These are phyloP conservation scores for Chytriomyces sp. DNA, from an alignment of 192 early-diverging fungal genomes.

Conservation along the genomic window DNA sequence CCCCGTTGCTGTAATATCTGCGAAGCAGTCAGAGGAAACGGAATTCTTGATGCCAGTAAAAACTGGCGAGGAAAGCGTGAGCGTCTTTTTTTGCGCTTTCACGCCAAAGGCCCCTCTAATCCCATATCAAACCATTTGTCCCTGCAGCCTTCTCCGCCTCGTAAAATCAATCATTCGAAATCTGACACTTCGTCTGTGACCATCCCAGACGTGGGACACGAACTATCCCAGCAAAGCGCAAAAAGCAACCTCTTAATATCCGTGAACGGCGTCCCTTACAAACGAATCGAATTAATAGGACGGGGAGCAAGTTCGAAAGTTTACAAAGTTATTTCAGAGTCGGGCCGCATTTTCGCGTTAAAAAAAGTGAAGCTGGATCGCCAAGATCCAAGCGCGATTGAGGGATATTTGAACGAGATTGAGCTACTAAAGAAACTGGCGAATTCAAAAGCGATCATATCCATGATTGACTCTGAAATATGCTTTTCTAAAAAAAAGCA, in stretches of 20 bases:
- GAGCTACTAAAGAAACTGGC: conserved; percentile 70
- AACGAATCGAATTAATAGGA: conserved; percentile 63
- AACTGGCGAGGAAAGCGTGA: too few relatives aligned
- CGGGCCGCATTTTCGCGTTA: conserved; percentile 72
- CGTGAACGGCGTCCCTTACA: conserved; percentile 50
- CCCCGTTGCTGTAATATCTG: too few relatives aligned
- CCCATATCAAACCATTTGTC: background rate
- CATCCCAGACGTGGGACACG: conserved; percentile 1
- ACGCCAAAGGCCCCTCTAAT: too few relatives aligned
- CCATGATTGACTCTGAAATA: conserved; percentile 77
- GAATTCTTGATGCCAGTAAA: too few relatives aligned
- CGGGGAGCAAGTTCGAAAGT: conserved; percentile 90
- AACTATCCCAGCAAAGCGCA: background rate
- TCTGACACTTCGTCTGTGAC: background rate
- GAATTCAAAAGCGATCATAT: conserved; percentile 76
- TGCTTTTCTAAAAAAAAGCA: conserved; percentile 63
- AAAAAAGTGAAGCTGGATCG: conserved; percentile 80
- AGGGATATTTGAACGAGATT: conserved; percentile 87
- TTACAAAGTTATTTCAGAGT: conserved; percentile 77
- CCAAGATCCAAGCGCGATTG: conserved; percentile 65
- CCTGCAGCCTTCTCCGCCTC: background rate
- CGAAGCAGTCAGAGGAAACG: too few relatives aligned
- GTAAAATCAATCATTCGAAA: background rate
- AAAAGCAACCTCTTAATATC: conserved; percentile 6
- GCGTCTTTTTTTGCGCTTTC: too few relatives aligned